These are phyloP conservation scores for Pinus taeda DNA, from an alignment of 75 land plant genomes.

Conservation along the genomic window DNA sequence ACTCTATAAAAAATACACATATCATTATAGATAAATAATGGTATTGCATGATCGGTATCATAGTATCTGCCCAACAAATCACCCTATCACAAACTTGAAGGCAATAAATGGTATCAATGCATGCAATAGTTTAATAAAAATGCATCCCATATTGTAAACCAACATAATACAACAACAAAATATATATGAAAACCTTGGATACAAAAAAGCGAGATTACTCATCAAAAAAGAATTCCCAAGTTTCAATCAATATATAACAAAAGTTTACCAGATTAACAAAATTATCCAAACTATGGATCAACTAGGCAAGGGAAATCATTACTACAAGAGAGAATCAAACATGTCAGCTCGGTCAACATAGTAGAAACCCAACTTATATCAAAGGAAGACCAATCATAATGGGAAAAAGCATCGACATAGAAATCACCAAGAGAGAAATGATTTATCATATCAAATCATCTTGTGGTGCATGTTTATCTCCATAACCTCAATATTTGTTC, in stretches of 20 bases:
- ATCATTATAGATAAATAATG: slow-evolving; percentile 10
- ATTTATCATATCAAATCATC: neutral
- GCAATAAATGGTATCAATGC: neutral
- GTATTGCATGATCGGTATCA: slow-evolving; percentile 4
- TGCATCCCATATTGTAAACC: neutral
- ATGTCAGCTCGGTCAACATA: neutral
- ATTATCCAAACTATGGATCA: neutral
- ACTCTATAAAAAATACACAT: slow-evolving; percentile 27
- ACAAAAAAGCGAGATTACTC: neutral
- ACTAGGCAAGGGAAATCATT: no score
- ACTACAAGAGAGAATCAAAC: no score
- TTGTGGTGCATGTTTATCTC: neutral
- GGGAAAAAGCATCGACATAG: neutral
- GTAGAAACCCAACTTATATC: neutral
- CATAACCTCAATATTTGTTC: neutral
- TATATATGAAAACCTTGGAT: neutral
- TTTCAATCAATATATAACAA: neutral
- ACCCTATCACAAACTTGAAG: neutral
- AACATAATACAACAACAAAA: neutral
- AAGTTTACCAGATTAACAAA: neutral
- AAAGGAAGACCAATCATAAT: neutral
- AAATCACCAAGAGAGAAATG: neutral
- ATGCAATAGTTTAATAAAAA: neutral
- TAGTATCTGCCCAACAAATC: slow-evolving; percentile 6
- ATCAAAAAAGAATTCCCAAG: neutral